Conservation (phyloP, 108 stramenopile species). For the Pseudonitzschia delicatissima region DNA sequence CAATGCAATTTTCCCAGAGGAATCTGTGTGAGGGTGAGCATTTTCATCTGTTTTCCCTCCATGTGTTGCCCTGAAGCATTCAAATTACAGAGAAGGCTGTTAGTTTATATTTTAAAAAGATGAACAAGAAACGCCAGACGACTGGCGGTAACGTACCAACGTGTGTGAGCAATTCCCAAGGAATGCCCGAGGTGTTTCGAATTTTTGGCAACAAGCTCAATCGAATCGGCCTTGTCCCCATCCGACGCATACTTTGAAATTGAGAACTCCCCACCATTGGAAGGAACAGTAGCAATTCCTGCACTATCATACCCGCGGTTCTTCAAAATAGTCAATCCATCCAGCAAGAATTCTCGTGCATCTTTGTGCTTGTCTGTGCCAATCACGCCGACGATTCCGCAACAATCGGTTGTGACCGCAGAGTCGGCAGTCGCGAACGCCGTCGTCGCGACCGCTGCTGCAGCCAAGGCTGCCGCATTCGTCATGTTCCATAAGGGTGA, state of each 20-base stretch:
- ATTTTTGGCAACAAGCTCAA: conserved; percentile 79
- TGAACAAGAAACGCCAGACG: not conserved
- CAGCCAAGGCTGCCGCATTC: not conserved
- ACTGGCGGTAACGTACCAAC: conserved; percentile 62
- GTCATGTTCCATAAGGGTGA: conserved; percentile 2
- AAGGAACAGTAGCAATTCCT: conserved; percentile 89
- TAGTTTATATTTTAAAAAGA: too few relatives aligned
- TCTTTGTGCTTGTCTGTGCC: conserved; percentile 32
- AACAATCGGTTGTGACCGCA: conserved; percentile 32
- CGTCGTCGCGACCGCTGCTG: not conserved
- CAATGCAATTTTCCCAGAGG: conserved; percentile 92
- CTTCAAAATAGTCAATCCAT: conserved; percentile 94
- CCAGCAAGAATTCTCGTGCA: conserved; percentile 69
- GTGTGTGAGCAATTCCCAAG: conserved; percentile 97
- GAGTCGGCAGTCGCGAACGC: not conserved
- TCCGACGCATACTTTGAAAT: conserved; percentile 93
- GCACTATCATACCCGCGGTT: conserved; percentile 99
- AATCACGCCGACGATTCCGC: conserved; percentile 50
- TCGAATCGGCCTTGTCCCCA: conserved; percentile 92
- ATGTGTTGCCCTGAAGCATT: conserved; percentile 75
- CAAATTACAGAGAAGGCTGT: not conserved
- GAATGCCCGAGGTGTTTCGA: conserved; percentile 65
- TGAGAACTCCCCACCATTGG: conserved; percentile 31
- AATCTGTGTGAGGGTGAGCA: conserved; percentile 97
- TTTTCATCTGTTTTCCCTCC: conserved; percentile 98